phyloP scores from a whole-genome alignment of 2,329 filamentous ascomycete genomes.

The Blumeria graminis region DNA sequence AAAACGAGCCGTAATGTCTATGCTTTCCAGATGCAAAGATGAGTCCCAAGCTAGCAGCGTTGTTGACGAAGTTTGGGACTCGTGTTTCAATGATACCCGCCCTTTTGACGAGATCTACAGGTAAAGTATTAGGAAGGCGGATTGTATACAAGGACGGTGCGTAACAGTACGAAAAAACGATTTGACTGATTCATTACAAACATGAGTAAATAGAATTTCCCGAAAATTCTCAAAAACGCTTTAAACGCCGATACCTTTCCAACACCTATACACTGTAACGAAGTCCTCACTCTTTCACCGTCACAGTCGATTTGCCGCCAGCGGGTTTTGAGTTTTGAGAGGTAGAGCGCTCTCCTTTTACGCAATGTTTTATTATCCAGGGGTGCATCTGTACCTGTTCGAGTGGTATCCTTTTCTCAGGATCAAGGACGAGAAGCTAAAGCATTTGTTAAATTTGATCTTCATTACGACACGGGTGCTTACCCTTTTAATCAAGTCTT shows the following conservation, averaged over 20 bases:
- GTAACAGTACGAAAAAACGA: not conserved
- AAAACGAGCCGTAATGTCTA: conserved; percentile 52
- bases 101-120: conserved; percentile 95
- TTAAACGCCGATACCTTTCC: conserved; percentile 9
- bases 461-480: conserved; percentile 12
- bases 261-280: conserved; percentile 6
- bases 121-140: conserved; percentile 16
- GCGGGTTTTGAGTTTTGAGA: conserved; percentile 15
- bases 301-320: conserved; percentile 11
- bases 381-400: conserved; percentile 77
- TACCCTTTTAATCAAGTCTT: conserved; percentile 78
- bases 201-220: no score
- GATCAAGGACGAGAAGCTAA: conserved; percentile 70
- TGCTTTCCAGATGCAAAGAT: conserved; percentile 62
- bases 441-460: not conserved
- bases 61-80: conserved; percentile 97
- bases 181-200: conserved; percentile 7
- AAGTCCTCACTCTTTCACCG: no score
- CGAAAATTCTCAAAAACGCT: not conserved
- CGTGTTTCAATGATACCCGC: conserved; percentile 79
- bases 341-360: conserved; percentile 19
- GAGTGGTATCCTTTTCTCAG: conserved; percentile 74
- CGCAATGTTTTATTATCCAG: conserved; percentile 91
- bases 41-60: conserved; percentile 67
- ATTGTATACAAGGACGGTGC: not conserved